Conservation (phyloP, 2,329 filamentous ascomycete genomes). For the Fusarium foetens region DNA sequence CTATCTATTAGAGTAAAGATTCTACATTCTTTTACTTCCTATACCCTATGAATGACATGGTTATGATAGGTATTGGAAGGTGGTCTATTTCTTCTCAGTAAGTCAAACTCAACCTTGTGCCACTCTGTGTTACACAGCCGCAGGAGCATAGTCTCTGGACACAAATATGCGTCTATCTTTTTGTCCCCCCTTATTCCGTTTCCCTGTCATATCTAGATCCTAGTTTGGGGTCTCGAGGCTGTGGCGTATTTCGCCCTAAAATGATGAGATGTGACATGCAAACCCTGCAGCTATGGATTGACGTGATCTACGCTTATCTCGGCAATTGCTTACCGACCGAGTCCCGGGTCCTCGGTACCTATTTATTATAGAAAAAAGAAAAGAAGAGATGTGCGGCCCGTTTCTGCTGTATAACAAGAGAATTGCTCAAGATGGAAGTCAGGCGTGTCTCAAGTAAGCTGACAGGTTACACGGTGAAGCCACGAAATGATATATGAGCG, state of each 20-base stretch:
- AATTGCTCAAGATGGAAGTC: background rate
- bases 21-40: too few species aligned
- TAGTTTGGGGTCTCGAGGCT: accelerated
- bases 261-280: background rate
- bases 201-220: background rate
- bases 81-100: too few species aligned
- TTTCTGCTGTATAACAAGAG: background rate
- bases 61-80: too few species aligned
- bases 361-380: background rate
- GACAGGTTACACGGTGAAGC: background rate
- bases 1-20: too few species aligned
- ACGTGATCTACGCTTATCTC: background rate
- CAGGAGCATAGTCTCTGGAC: too few species aligned
- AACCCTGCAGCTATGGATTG: background rate
- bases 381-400: background rate
- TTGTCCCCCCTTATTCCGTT: background rate
- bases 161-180: accelerated
- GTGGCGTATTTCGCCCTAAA: background rate
- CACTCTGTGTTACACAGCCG: too few species aligned
- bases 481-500: background rate
- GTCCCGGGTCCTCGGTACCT: background rate
- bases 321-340: background rate
- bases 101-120: too few species aligned
- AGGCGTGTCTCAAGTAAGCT: background rate
- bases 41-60: too few species aligned